These are phyloP conservation scores for Aegilops bicornis DNA, from an alignment of 176 grass and related monocot species.

Conservation along the genomic window DNA sequence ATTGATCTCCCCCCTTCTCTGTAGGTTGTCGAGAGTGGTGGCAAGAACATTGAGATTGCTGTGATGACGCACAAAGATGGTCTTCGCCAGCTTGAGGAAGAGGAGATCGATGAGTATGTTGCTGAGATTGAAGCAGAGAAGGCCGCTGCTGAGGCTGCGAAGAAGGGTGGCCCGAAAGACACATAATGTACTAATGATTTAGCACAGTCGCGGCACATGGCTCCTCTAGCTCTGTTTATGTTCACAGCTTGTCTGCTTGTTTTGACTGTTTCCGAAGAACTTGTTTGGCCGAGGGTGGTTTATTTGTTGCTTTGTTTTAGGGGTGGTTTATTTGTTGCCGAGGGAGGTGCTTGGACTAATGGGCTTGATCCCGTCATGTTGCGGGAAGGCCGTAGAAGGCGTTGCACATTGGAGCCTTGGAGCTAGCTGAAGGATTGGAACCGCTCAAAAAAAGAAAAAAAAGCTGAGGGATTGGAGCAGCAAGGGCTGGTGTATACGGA, in stretches of 20 bases:
- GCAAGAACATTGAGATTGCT: constrained; percentile 92
- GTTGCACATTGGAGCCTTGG: no score
- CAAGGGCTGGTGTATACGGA: no score
- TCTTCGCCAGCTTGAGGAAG: constrained; percentile 63
- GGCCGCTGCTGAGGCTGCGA: constrained; percentile 83
- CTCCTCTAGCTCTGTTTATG: neutral
- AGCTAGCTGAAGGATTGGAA: no score
- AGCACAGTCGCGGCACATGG: neutral
- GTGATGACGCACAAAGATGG: constrained; percentile 70
- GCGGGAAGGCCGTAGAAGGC: neutral
- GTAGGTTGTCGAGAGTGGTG: constrained; percentile 84
- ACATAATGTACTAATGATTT: constrained; percentile 30
- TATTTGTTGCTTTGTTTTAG: neutral
- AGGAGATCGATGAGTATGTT: constrained; percentile 87
- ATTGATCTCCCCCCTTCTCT: neutral
- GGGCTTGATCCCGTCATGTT: no score
- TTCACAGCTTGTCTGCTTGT: neutral
- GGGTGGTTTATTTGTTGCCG: neutral
- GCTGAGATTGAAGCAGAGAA: constrained; percentile 92
- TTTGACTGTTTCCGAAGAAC: constrained; percentile 14
- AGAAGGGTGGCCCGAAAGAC: constrained; percentile 60
- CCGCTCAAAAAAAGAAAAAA: no score
- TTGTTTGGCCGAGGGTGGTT: constrained; percentile 13
- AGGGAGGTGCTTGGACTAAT: constrained; percentile 4
- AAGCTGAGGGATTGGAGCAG: no score